Evolutionary conservation across 1,284 basidiomycete genomes (phyloP).

Genomic region (Moesziomyces aphidis): DNA sequence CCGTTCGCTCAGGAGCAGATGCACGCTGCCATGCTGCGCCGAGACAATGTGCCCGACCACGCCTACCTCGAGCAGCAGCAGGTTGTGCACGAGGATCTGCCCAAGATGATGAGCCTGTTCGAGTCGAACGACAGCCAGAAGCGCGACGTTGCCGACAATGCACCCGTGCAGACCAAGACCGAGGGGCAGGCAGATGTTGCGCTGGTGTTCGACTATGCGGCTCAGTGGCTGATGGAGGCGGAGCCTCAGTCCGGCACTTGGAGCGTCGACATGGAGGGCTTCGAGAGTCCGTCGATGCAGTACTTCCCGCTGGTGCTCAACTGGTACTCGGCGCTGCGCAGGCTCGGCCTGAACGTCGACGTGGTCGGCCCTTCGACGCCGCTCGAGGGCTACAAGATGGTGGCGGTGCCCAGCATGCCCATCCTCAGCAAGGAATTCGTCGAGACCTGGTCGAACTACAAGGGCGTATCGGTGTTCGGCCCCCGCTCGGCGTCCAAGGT

Average conservation of each 20-base stretch:
- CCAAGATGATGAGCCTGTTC: constrained; percentile 24
- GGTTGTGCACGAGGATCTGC: constrained; percentile 40
- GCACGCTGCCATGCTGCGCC: constrained; percentile 51
- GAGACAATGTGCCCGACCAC: constrained; percentile 45
- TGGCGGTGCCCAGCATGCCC: constrained; percentile 48
- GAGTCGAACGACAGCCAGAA: constrained; percentile 5
- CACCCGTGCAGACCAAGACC: constrained; percentile 15
- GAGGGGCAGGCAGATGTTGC: constrained; percentile 44
- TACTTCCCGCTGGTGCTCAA: constrained; percentile 43
- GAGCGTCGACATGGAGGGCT: constrained; percentile 26
- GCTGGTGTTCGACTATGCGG: constrained; percentile 41
- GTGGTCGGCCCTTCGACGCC: constrained; percentile 33
- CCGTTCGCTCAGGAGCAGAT: constrained; percentile 55
- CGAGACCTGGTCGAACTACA: constrained; percentile 27
- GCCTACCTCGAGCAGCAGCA: constrained; percentile 50
- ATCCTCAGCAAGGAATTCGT: constrained; percentile 39
- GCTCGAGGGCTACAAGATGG: constrained; percentile 46
- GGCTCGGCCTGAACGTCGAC: constrained; percentile 51
- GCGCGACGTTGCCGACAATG: constrained; percentile 17
- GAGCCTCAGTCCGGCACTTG: constrained; percentile 50
- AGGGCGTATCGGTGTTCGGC: constrained; percentile 42
- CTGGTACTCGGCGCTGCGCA: constrained; percentile 47
- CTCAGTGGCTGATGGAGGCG: constrained; percentile 40
- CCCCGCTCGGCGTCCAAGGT: constrained; percentile 48
- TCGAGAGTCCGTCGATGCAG: constrained; percentile 37